Percentiles rank a stretch among this genome's conserved stretches.
Conservation (phyloP, 2,329 filamentous ascomycete genomes). For the Epichloe sp. region DNA sequence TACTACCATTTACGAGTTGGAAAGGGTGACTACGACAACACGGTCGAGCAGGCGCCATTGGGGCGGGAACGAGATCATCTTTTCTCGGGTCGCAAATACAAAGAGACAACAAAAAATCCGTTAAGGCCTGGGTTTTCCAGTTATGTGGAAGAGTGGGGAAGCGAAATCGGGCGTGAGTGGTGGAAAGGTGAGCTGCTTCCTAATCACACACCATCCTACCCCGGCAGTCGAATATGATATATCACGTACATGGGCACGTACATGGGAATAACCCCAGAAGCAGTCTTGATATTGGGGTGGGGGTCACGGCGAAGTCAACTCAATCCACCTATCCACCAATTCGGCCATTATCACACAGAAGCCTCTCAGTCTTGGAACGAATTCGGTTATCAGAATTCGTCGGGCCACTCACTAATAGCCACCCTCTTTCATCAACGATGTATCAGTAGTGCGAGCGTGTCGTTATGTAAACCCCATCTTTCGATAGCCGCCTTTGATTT, state of each 20-base stretch:
- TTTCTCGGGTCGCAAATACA: background rate
- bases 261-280: background rate
- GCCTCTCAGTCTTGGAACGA: background rate
- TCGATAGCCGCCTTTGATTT: too few relatives aligned
- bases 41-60: background rate
- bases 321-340: background rate
- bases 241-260: conserved; percentile 1
- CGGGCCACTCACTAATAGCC: background rate
- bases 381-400: background rate
- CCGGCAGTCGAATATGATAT: conserved; percentile 3
- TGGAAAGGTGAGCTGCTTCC: background rate
- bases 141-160: background rate
- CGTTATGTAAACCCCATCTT: too few relatives aligned
- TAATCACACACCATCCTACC: background rate
- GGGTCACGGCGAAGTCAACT: background rate
- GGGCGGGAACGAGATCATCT: background rate
- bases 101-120: background rate
- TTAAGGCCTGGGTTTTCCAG: background rate
- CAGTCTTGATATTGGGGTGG: background rate
- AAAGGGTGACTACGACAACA: background rate
- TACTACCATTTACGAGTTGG: background rate
- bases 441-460: too few relatives aligned
- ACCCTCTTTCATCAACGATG: background rate
- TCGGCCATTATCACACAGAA: background rate
- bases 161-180: background rate